Conservation (phyloP, 2,329 filamentous ascomycete species). For the Ceratocystis papillata region DNA sequence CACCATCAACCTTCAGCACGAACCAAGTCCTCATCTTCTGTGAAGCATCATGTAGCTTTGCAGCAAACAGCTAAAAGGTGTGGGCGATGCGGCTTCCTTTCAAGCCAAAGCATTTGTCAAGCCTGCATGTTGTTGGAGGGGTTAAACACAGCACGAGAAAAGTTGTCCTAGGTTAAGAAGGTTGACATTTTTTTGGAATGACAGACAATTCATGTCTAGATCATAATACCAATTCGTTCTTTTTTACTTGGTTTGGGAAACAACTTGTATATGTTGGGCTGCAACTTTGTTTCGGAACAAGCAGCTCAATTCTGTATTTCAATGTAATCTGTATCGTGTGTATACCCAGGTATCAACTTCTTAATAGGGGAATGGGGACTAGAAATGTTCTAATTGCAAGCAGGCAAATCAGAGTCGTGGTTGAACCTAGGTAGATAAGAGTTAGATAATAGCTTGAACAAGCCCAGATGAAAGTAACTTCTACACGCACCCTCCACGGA, state of each 20-base stretch:
- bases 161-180: constrained; percentile 41
- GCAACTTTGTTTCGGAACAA: not conserved
- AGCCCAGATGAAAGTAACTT: constrained; percentile 24
- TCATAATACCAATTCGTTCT: not conserved
- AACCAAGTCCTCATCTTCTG: not conserved
- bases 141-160: constrained; percentile 67
- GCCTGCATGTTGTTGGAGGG: constrained; percentile 83
- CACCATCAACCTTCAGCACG: not conserved
- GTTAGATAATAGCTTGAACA: not conserved
- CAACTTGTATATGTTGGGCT: not conserved
- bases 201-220: constrained; percentile 16
- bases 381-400: too few relatives aligned
- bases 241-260: not conserved
- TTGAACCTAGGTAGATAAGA: constrained; percentile 14
- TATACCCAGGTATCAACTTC: constrained; percentile 23
- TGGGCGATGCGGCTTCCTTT: constrained; percentile 84
- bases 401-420: constrained; percentile 15
- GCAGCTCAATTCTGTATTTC: constrained; percentile 23
- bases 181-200: constrained; percentile 9
- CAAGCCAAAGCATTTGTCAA: constrained; percentile 87
- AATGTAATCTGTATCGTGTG: constrained; percentile 24
- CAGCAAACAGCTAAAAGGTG: constrained; percentile 73
- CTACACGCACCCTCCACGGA: constrained; percentile 45
- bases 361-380: constrained; percentile 24
- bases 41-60: constrained; percentile 26